Evolutionary conservation across 768 basidiomycete species (phyloP).

Genomic region (Mrakia hoshinonis): DNA sequence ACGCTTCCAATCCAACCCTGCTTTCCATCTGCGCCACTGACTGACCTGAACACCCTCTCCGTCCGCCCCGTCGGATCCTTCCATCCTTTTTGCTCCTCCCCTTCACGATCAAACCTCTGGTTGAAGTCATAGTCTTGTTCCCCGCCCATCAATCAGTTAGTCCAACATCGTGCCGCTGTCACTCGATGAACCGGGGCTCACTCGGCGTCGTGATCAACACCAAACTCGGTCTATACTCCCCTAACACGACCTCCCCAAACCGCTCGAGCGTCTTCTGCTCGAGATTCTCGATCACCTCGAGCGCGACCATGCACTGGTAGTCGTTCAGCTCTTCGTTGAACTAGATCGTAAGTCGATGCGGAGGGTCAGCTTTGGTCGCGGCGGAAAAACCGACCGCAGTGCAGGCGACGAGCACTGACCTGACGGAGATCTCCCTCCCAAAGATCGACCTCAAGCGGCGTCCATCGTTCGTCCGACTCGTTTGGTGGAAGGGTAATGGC

Average conservation of each 20-base stretch:
- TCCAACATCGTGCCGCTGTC: too few relatives aligned
- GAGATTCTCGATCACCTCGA: slow-evolving; percentile 42
- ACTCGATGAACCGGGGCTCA: background rate
- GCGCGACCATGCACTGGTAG: slow-evolving; percentile 39
- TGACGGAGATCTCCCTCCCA: slow-evolving; percentile 22
- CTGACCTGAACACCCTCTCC: slow-evolving; percentile 40
- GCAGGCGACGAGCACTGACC: background rate
- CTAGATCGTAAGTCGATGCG: background rate
- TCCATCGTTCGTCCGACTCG: slow-evolving; percentile 1
- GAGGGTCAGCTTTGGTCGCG: too few relatives aligned
- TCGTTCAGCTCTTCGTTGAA: slow-evolving; percentile 38
- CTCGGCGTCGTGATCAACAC: slow-evolving; percentile 40
- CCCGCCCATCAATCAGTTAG: background rate
- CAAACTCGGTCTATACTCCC: slow-evolving; percentile 39
- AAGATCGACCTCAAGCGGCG: slow-evolving; percentile 6
- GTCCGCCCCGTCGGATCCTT: slow-evolving; percentile 41
- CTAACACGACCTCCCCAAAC: slow-evolving; percentile 40
- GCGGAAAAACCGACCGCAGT: background rate
- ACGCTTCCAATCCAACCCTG: too few relatives aligned
- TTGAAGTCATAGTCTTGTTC: slow-evolving; percentile 39
- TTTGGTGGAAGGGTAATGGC: slow-evolving; percentile 31
- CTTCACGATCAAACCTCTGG: slow-evolving; percentile 38
- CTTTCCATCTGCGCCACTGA: too few relatives aligned
- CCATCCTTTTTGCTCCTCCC: slow-evolving; percentile 35
- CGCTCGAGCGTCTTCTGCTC: slow-evolving; percentile 36